These are phyloP conservation scores for Pythium volutum DNA, from an alignment of 352 stramenopile genomes.

Conservation along the genomic window DNA sequence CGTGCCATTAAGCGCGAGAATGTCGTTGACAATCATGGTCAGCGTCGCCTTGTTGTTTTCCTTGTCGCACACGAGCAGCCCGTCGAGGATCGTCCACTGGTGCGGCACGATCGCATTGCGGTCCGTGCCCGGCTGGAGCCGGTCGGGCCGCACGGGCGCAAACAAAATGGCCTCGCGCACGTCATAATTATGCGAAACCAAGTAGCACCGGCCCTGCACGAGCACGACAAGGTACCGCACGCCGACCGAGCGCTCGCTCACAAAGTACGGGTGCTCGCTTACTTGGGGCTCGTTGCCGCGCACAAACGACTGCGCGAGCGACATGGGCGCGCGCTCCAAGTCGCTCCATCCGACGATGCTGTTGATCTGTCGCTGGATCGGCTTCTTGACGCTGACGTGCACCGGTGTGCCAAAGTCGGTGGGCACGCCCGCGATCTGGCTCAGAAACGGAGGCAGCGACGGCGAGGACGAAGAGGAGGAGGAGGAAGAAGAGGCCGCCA, in stretches of 20 bases:
- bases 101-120: conserved; percentile 71
- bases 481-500: too few relatives aligned
- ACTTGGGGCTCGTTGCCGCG: conserved; percentile 73
- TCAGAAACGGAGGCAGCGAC: conserved; percentile 8
- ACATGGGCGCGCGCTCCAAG: conserved; percentile 68
- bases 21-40: conserved; percentile 83
- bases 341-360: conserved; percentile 78
- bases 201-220: conserved; percentile 75
- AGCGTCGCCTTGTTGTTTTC: conserved; percentile 67
- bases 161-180: conserved; percentile 79
- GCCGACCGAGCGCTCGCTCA: conserved; percentile 77
- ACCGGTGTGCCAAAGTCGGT: conserved; percentile 65
- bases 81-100: conserved; percentile 88
- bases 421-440: conserved; percentile 32
- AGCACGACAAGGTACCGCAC: conserved; percentile 77
- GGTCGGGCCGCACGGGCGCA: conserved; percentile 70
- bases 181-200: conserved; percentile 83
- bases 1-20: conserved; percentile 79
- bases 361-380: conserved; percentile 82
- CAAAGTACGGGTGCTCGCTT: conserved; percentile 81
- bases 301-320: conserved; percentile 66
- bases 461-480: too few relatives aligned
- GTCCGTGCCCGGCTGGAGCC: conserved; percentile 69
- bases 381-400: conserved; percentile 71
- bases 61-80: conserved; percentile 79